A percentile compares a stretch with the other conserved stretches of the same genome.
phyloP scores from a whole-genome alignment of 805 yeast genomes.

The Vanderwaltozyma verrucispora region DNA sequence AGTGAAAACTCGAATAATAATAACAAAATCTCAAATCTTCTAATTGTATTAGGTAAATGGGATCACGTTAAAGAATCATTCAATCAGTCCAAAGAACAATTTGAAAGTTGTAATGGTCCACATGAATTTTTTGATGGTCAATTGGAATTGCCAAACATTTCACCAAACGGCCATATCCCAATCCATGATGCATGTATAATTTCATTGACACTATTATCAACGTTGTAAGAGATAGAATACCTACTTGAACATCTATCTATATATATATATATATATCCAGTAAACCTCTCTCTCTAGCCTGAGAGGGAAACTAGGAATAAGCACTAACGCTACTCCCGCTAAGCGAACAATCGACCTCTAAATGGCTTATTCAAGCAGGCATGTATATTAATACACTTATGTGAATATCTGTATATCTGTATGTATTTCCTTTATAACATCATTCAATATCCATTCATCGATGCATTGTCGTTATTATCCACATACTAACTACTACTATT shows the following conservation, averaged over 20 bases:
- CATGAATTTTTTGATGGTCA: conserved; percentile 63
- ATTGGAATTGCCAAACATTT: conserved; percentile 41
- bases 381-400: too few species aligned
- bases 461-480: too few species aligned
- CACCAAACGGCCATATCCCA: conserved; percentile 31
- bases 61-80: conserved; percentile 46
- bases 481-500: too few species aligned
- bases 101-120: conserved; percentile 45
- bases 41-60: conserved; percentile 59
- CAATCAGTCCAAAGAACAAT: conserved; percentile 35
- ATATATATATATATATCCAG: background rate
- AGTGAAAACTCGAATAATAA: background rate
- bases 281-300: too few species aligned
- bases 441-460: too few species aligned
- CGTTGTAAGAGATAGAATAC: conserved; percentile 3
- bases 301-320: too few species aligned
- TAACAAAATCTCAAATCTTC: conserved; percentile 20
- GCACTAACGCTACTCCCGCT: too few species aligned
- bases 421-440: too few species aligned
- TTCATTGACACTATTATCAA: conserved; percentile 34
- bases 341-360: too few species aligned
- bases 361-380: too few species aligned
- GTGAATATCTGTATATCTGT: too few species aligned
- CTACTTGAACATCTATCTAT: too few species aligned
- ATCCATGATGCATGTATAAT: conserved; percentile 66